Base-by-base conservation (phyloP, 768 basidiomycete species). In the Lactarius evosmus region DNA sequence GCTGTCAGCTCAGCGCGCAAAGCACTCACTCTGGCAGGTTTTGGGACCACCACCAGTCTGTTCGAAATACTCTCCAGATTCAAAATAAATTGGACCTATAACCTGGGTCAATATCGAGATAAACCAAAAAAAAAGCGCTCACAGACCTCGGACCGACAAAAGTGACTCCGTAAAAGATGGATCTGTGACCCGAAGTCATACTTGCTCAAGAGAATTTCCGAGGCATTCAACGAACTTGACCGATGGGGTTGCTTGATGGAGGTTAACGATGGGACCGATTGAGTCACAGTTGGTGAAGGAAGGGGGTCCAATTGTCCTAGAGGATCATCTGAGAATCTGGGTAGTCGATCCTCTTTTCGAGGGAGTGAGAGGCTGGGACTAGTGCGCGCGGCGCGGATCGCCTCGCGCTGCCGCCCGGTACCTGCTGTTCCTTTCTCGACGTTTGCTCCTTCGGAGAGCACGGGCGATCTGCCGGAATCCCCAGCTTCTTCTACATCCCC, bases 11-110 rank as follows among this genome's bases (percentile, higher is more conserved):
- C 97, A 34, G 97, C 97, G 72, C 97, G 81, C 51, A 99, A 78
- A n/a, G 97, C 95, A 74, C 94, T 96, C 46, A 98, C 89, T 41
- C 96, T 86, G 14, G 97, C 97, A 51, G 91, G 94, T 71, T 89
- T 89, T 16, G 97, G 97, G 0, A 99, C 87, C 30, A 97, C 87
- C 55, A 99, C 77, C 40, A 99, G 81, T 56, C 92, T 83, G 71
- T 96, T 96, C 68, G 88, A 93, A 69, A 99, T 95, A 72, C 87
- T 90, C 74, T 98, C 96, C 54, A 99, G 82, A 19, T 86, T 83
- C 54, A 95, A 83, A 58, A 98, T 74, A 75, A 98, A 97, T 77
- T 89, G 85, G 55, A 95, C 83, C 88, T 95, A 70, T 60, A 61
- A 67, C 60, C 69, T 60, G 12, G 53, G 69, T 67, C 51, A 63